Conservation (phyloP, 805 yeast genomes). For the Scheffersomyces coipomensis region DNA sequence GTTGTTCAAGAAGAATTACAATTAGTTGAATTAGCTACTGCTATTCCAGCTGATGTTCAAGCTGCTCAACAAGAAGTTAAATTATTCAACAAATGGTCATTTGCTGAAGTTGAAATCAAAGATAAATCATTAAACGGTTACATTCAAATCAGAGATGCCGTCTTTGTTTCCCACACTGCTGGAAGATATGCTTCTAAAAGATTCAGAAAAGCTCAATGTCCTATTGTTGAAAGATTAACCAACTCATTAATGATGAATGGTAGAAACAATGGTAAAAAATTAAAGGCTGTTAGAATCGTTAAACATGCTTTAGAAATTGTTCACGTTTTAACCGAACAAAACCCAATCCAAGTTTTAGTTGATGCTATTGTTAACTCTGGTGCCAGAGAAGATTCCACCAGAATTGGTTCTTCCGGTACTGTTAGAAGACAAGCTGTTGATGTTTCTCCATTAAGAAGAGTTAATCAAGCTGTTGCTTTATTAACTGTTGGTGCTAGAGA, state of each 20-base stretch:
- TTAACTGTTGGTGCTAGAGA: conserved; percentile 99
- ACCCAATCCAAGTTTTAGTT: conserved; percentile 99
- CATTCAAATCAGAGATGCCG: conserved; percentile 97
- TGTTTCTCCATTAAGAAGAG: conserved; percentile 99
- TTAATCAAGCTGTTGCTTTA: conserved; percentile 97
- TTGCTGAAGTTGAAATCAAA: conserved; percentile 95
- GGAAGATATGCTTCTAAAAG: conserved; percentile 99
- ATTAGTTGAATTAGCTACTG: conserved; percentile 85
- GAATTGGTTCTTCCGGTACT: conserved; percentile 99
- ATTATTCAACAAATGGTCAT: conserved; percentile 99
- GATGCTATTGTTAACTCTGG: conserved; percentile 99
- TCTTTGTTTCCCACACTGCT: conserved; percentile 97
- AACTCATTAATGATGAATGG: conserved; percentile 99
- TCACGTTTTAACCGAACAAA: conserved; percentile 94
- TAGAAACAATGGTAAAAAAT: conserved; percentile 99
- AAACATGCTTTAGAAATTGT: conserved; percentile 99
- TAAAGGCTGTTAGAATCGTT: conserved; percentile 99
- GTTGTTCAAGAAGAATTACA: conserved; percentile 84
- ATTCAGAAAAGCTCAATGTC: conserved; percentile 99
- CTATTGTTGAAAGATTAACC: conserved; percentile 98
- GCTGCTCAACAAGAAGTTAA: conserved; percentile 94
- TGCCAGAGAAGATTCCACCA: conserved; percentile 99
- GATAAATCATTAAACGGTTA: conserved; percentile 98
- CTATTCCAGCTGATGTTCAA: conserved; percentile 95
- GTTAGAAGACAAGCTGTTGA: conserved; percentile 99